These are phyloP conservation scores for Gossypium mustelinum DNA, from an alignment of 345 rosid genomes.

Conservation along the genomic window DNA sequence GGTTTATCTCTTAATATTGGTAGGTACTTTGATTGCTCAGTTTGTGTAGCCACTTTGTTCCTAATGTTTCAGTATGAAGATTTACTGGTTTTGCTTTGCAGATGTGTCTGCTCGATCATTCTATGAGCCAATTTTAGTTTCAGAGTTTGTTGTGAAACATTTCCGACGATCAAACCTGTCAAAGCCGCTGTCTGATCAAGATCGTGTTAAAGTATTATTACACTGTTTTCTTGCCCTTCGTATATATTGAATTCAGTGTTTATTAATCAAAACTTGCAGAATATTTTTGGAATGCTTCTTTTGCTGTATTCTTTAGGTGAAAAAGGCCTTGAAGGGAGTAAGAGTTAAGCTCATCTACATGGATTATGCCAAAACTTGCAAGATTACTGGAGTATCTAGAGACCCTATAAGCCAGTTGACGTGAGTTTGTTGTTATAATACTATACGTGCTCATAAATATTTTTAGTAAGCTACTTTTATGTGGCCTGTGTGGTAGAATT, in stretches of 20 bases:
- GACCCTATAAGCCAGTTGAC: slow-evolving; percentile 36
- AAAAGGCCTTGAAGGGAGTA: slow-evolving; percentile 43
- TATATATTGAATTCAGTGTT: neutral
- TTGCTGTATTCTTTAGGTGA: slow-evolving; percentile 33
- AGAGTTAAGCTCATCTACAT: slow-evolving; percentile 37
- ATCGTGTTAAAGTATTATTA: slow-evolving; percentile 46
- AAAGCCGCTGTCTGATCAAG: slow-evolving; percentile 51
- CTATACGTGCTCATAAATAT: neutral
- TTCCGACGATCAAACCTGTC: slow-evolving; percentile 26
- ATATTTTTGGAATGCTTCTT: neutral
- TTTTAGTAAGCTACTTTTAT: neutral
- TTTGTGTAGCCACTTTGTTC: neutral
- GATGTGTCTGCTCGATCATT: slow-evolving; percentile 75
- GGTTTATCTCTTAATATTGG: slow-evolving; percentile 78
- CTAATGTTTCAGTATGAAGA: too few species aligned
- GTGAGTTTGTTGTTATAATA: slow-evolving; percentile 33
- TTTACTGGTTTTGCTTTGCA: slow-evolving; percentile 21
- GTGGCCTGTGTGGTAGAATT: neutral
- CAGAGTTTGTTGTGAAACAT: slow-evolving; percentile 41
- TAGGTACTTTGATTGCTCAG: slow-evolving; percentile 7
- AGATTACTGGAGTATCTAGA: slow-evolving; percentile 49
- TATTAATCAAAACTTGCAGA: neutral
- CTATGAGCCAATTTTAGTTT: slow-evolving; percentile 57
- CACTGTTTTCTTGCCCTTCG: too few species aligned
- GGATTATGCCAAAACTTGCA: slow-evolving; percentile 25